These are phyloP conservation scores for Cladosporium austrohemisphaericum DNA, from an alignment of 2,329 filamentous ascomycete species.

Conservation along the genomic window DNA sequence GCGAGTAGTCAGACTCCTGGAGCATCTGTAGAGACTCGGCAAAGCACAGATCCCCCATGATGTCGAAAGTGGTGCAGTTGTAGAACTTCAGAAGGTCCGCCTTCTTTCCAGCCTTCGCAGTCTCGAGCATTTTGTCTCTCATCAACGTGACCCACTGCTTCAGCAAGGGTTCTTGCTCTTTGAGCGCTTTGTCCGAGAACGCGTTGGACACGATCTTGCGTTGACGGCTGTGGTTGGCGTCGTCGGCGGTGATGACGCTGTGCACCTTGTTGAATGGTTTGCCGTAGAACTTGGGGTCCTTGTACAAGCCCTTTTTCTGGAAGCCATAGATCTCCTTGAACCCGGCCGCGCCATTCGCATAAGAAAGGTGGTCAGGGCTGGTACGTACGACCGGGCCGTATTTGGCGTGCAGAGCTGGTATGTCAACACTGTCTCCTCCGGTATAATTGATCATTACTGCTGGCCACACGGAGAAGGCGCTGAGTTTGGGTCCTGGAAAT, in stretches of 20 bases:
- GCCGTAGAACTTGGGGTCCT: slow-evolving; percentile 24
- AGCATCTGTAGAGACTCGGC: slow-evolving; percentile 30
- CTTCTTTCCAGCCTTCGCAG: slow-evolving; percentile 17
- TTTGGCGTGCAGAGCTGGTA: slow-evolving; percentile 33
- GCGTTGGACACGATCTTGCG: slow-evolving; percentile 31
- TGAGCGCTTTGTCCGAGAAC: slow-evolving; percentile 30
- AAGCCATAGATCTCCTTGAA: slow-evolving; percentile 45
- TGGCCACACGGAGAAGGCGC: slow-evolving; percentile 23
- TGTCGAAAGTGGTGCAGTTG: slow-evolving; percentile 31
- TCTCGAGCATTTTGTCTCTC: slow-evolving; percentile 23
- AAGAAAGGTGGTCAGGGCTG: slow-evolving; percentile 47
- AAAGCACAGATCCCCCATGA: slow-evolving; percentile 33
- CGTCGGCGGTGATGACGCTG: slow-evolving; percentile 34
- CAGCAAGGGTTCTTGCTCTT: slow-evolving; percentile 30
- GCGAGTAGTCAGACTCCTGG: slow-evolving; percentile 28
- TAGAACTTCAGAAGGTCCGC: slow-evolving; percentile 31
- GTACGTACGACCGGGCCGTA: slow-evolving; percentile 48
- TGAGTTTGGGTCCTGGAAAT: slow-evolving; percentile 40
- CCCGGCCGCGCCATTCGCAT: slow-evolving; percentile 33
- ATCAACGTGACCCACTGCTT: slow-evolving; percentile 27
- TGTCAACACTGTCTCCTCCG: slow-evolving; percentile 21
- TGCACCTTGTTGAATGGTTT: slow-evolving; percentile 22
- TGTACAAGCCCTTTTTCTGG: slow-evolving; percentile 28
- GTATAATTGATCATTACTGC: slow-evolving; percentile 15
- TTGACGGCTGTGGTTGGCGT: slow-evolving; percentile 38